Evolutionary conservation across 2,329 filamentous ascomycete genomes (phyloP).

Genomic region (Neofusicoccum laricinum): DNA sequence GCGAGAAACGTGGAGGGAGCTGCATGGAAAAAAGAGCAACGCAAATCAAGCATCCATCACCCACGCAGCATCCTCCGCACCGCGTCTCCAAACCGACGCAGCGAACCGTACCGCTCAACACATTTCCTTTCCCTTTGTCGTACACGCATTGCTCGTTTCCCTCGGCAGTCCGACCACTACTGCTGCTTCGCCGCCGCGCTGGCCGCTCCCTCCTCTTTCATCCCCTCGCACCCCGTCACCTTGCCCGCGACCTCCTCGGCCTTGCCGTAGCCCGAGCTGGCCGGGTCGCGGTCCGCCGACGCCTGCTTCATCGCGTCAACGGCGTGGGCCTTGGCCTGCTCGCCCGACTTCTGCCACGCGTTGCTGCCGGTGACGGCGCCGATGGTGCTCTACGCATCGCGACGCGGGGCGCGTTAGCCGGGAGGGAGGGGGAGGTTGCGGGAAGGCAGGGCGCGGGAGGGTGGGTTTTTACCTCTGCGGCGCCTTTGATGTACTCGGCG

Average conservation of each 20-base stretch:
- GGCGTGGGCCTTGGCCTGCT: constrained; percentile 62
- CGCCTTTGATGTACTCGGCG: constrained; percentile 67
- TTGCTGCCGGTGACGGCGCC: constrained; percentile 61
- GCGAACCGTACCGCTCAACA: no score
- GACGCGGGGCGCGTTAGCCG: background rate
- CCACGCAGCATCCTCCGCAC: no score
- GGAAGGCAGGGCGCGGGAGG: background rate
- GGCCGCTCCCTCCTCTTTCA: constrained; percentile 61
- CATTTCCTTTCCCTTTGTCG: no score
- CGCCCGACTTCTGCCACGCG: constrained; percentile 62
- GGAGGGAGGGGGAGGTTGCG: background rate
- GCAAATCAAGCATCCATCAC: no score
- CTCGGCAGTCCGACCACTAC: background rate
- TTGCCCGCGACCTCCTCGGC: constrained; percentile 64
- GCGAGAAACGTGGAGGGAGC: no score
- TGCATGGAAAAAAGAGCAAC: no score
- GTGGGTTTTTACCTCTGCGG: constrained; percentile 53
- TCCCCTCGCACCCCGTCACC: constrained; percentile 65
- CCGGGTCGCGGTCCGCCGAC: constrained; percentile 54
- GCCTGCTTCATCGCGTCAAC: constrained; percentile 62
- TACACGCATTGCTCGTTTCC: background rate
- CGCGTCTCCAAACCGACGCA: no score
- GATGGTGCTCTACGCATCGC: constrained; percentile 59
- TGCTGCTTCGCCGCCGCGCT: constrained; percentile 35
- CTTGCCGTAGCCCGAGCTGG: constrained; percentile 57